Evolutionary conservation across 1,139 yeast genomes (phyloP), one percentile per base, ranked within the genome.

Genomic region (Candida tropicalis): DNA sequence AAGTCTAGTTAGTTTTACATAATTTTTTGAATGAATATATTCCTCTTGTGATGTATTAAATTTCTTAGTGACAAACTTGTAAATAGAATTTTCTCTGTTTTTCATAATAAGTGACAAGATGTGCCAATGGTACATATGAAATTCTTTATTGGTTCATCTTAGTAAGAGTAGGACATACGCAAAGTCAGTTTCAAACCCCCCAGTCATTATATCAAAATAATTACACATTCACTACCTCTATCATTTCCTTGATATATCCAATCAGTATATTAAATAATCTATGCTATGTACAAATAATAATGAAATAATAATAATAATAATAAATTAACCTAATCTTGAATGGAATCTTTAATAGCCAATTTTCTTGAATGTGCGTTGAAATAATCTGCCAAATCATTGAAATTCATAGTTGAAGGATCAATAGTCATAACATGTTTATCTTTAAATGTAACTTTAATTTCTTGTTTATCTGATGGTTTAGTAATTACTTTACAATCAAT

Each of bases 331-430:
- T 52, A 60, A 39, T 55, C 59, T 10, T 55, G 47, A 44, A 85
- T 79, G 49, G 86, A 82, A 47, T 85, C 91, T 57, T 84, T 74
- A 50, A 86, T 72, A 38, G 79, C 79, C 56, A 86, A 66, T 58
- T 80, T 77, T 68, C 90, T 80, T 3, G 91, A 84, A 58, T 86
- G 91, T 45, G 82, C 68, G 57, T 85, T 87, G 47, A 86, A 79
- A 53, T 70, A 62, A 35, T 77, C 79, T 7, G 75, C 65, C 44
- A 85, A 64, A 51, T 84, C 91, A 24, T 65, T 73, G 50, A 82
- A 74, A 11, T 62, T 67, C 58, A 78, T 64, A 2, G 59, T 59
- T 3, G 73, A 63, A 3, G 97, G 96, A 59, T 89, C 87, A 5
- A 82, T 80, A 44, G 76, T 76, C 68, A 89, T 68, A 5, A 74